phyloP scores from a whole-genome alignment of 768 basidiomycete species.

The Mycena galericulata region DNA sequence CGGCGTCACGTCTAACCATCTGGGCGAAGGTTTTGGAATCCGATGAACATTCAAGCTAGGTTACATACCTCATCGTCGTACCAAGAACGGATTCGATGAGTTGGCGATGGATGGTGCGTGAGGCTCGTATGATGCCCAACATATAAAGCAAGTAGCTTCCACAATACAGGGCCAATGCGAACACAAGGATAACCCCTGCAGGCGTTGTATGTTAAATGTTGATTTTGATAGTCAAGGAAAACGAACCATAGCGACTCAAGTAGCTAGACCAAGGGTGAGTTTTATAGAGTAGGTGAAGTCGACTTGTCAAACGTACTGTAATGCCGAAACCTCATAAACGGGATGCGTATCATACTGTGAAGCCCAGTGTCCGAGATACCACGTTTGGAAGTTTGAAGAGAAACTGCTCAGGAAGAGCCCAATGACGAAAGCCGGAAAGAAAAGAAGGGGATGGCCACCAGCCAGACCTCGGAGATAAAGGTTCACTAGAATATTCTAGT shows the following conservation, averaged over 20 bases:
- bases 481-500: conserved; percentile 36
- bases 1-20: conserved; percentile 64
- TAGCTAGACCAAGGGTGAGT: conserved; percentile 2
- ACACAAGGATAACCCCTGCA: conserved; percentile 47
- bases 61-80: conserved; percentile 66
- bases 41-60: background rate
- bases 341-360: conserved; percentile 49
- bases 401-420: conserved; percentile 43
- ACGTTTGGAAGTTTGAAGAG: conserved; percentile 48
- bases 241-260: conserved; percentile 5
- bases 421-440: conserved; percentile 45
- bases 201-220: background rate
- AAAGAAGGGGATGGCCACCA: conserved; percentile 49
- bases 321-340: conserved; percentile 48
- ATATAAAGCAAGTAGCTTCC: conserved; percentile 54
- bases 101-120: conserved; percentile 62
- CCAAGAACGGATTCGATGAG: conserved; percentile 67
- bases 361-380: conserved; percentile 60
- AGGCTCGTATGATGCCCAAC: conserved; percentile 64
- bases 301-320: conserved; percentile 45
- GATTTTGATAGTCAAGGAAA: background rate
- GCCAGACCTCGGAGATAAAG: conserved; percentile 54
- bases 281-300: background rate
- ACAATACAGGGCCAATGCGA: conserved; percentile 47
- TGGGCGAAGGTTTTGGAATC: conserved; percentile 29